Percentiles rank a stretch among this genome's conserved stretches.
These are phyloP conservation scores for Yamadazyma pseudoaaseri DNA, from an alignment of 1,139 yeast species.

Conservation along the genomic window DNA sequence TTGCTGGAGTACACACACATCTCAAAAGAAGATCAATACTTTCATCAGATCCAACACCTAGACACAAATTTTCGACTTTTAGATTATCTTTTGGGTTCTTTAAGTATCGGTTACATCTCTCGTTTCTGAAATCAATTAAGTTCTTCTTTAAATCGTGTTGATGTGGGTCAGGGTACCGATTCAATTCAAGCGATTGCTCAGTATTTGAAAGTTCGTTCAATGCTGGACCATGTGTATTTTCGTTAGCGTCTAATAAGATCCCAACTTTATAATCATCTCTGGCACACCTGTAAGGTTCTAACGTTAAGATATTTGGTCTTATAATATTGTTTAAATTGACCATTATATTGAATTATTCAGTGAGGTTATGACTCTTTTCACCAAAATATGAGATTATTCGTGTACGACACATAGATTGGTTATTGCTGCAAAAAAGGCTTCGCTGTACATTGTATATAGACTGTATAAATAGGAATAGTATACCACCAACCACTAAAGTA, in stretches of 20 bases:
- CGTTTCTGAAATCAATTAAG: constrained; percentile 69
- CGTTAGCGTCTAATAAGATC: constrained; percentile 88
- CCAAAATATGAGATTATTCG: background rate
- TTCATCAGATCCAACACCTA: constrained; percentile 98
- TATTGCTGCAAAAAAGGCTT: too few relatives aligned
- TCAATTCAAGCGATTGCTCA: constrained; percentile 50
- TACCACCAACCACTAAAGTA: too few relatives aligned
- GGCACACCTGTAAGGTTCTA: constrained; percentile 94
- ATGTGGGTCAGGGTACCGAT: constrained; percentile 97
- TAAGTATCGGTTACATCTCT: constrained; percentile 29
- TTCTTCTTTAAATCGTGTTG: constrained; percentile 76
- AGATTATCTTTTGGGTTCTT: constrained; percentile 28
- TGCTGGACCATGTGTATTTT: constrained; percentile 92
- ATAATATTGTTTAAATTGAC: constrained; percentile 53
- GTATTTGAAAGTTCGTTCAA: constrained; percentile 27
- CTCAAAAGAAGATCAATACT: constrained; percentile 87
- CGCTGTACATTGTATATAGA: too few relatives aligned
- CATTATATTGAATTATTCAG: constrained; percentile 8
- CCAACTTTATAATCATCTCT: constrained; percentile 91
- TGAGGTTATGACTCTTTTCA: constrained; percentile 5
- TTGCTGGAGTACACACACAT: constrained; percentile 79
- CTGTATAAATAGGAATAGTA: too few relatives aligned
- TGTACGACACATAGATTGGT: background rate
- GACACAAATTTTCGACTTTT: constrained; percentile 68
- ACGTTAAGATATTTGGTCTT: constrained; percentile 76